These are phyloP conservation scores for Plenodomus tracheiphilus DNA, from an alignment of 2,329 filamentous ascomycete genomes.

Conservation along the genomic window DNA sequence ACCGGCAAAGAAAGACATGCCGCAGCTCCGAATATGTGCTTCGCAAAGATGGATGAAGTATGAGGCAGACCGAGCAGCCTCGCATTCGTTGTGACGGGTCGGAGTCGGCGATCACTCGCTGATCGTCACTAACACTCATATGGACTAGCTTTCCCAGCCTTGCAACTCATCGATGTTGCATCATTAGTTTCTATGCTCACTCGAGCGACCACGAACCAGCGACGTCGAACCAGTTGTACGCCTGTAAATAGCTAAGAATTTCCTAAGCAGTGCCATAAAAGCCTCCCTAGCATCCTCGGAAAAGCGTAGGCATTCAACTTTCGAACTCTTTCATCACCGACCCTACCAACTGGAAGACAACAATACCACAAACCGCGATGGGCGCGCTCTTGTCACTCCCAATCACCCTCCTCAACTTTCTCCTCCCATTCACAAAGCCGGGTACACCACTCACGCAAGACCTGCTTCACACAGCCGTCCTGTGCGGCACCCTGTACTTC, in stretches of 20 bases:
- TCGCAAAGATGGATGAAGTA: too few relatives aligned
- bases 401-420: constrained; percentile 44
- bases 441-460: constrained; percentile 53
- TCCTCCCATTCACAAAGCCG: constrained; percentile 54
- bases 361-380: constrained; percentile 20
- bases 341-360: not conserved
- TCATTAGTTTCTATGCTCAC: constrained; percentile 4
- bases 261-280: too few relatives aligned
- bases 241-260: too few relatives aligned
- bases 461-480: constrained; percentile 49
- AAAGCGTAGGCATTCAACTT: too few relatives aligned
- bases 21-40: too few relatives aligned
- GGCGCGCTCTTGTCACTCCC: constrained; percentile 32
- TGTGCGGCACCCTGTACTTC: constrained; percentile 52
- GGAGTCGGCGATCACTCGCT: not conserved
- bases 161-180: constrained; percentile 3
- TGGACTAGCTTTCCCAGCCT: not conserved
- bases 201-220: not conserved
- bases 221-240: not conserved
- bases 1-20: too few relatives aligned
- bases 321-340: not conserved
- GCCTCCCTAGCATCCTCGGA: too few relatives aligned
- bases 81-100: too few relatives aligned
- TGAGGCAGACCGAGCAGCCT: too few relatives aligned
- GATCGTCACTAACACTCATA: not conserved